Percentiles rank a stretch among this genome's conserved stretches.
These are phyloP conservation scores for Leucosporidium creatinivorum DNA, from an alignment of 768 basidiomycete genomes.

Conservation along the genomic window DNA sequence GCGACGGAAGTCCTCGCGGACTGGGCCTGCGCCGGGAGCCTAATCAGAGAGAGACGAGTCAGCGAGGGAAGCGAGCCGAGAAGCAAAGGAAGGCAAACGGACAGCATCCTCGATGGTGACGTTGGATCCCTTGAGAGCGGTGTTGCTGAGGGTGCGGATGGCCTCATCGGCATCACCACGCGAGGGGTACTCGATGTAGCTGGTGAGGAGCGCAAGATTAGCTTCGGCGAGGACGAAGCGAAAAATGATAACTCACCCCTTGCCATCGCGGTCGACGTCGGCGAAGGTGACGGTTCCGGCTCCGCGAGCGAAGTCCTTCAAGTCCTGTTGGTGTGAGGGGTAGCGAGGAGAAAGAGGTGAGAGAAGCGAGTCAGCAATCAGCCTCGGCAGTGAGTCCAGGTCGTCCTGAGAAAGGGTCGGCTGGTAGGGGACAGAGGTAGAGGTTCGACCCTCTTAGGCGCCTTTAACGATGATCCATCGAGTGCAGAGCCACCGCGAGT, in stretches of 20 bases:
- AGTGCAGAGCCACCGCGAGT: no score
- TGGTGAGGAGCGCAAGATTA: conserved; percentile 40
- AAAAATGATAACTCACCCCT: conserved; percentile 58
- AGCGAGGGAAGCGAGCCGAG: conserved; percentile 45
- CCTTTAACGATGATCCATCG: no score
- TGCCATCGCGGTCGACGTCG: conserved; percentile 85
- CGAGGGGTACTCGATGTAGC: conserved; percentile 81
- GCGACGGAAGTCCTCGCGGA: no score
- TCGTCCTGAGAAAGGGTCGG: background rate
- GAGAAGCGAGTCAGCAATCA: background rate
- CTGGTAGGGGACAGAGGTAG: background rate
- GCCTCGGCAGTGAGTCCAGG: conserved; percentile 1
- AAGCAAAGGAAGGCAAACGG: conserved; percentile 38
- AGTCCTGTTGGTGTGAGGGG: conserved; percentile 54
- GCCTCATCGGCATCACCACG: conserved; percentile 89
- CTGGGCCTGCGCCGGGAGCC: conserved; percentile 44
- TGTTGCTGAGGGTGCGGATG: conserved; percentile 75
- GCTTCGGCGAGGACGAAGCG: background rate
- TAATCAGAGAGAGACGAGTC: conserved; percentile 19
- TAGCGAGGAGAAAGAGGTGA: background rate
- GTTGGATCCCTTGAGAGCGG: conserved; percentile 74
- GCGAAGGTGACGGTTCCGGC: conserved; percentile 89
- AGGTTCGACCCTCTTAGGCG: background rate
- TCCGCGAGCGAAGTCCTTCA: conserved; percentile 95
- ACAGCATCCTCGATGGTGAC: conserved; percentile 55